These are phyloP conservation scores for Heliosperma pusillum DNA, from an alignment of 148 eudicot genomes.

Conservation along the genomic window DNA sequence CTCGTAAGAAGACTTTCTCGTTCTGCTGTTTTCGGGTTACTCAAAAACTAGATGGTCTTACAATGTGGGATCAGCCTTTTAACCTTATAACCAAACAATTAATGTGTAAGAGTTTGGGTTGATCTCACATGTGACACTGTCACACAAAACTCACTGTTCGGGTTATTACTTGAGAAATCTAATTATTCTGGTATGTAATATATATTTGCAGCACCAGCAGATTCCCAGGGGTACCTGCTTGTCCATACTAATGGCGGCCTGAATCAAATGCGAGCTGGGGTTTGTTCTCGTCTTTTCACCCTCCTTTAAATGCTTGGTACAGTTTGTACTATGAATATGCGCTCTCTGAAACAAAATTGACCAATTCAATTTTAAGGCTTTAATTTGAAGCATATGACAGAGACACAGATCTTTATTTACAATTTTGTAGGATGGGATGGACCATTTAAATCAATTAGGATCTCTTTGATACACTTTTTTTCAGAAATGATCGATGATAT, in stretches of 20 bases:
- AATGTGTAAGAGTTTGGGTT: background rate
- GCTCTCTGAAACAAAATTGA: background rate
- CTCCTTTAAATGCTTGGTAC: background rate
- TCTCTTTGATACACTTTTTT: background rate
- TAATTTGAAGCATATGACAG: background rate
- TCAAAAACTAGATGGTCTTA: background rate
- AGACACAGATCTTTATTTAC: background rate
- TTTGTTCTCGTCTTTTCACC: constrained; percentile 28
- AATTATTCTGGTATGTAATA: constrained; percentile 18
- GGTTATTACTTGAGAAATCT: background rate
- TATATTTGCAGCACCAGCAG: constrained; percentile 50
- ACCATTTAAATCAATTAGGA: background rate
- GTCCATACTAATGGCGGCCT: constrained; percentile 97
- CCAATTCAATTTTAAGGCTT: background rate
- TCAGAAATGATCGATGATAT: background rate
- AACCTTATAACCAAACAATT: background rate
- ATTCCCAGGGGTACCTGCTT: constrained; percentile 70
- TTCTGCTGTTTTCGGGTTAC: background rate
- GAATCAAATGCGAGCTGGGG: constrained; percentile 99
- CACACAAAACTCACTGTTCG: background rate
- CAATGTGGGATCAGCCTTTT: background rate
- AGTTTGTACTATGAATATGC: background rate
- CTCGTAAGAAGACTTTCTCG: constrained; percentile 31
- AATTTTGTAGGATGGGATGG: background rate
- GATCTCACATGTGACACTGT: background rate